Conservation (phyloP, 345 rosid species). For the Cardamine occulta region DNA sequence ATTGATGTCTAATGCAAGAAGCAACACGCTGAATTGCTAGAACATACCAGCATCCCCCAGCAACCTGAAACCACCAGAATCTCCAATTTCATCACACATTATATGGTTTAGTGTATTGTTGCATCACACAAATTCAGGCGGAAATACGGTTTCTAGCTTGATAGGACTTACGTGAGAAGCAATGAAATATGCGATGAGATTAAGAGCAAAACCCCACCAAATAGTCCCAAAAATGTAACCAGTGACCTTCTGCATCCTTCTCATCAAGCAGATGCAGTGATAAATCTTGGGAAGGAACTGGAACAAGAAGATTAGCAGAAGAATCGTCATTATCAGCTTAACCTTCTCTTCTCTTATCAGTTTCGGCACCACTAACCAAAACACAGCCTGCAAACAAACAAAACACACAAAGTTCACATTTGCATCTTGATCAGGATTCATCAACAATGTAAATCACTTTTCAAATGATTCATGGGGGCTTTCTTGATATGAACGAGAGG, state of each 20-base stretch:
- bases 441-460: conserved; percentile 1
- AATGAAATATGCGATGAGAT: conserved; percentile 88
- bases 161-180: conserved; percentile 76
- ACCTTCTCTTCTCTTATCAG: conserved; percentile 66
- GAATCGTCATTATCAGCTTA: conserved; percentile 69
- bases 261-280: conserved; percentile 75
- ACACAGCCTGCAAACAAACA: conserved; percentile 64
- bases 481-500: not conserved
- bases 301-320: conserved; percentile 54
- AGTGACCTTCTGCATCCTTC: conserved; percentile 83
- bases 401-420: not conserved
- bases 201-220: conserved; percentile 97
- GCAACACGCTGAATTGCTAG: conserved; percentile 82
- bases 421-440: conserved; percentile 9
- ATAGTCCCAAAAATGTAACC: conserved; percentile 92
- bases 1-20: conserved; percentile 70
- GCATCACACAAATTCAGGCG: not conserved
- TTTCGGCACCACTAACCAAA: conserved; percentile 73
- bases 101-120: conserved; percentile 5
- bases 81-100: not conserved
- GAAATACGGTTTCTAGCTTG: not conserved
- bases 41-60: conserved; percentile 97
- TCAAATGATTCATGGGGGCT: not conserved
- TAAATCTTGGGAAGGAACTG: conserved; percentile 83
- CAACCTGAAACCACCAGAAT: conserved; percentile 54